Evolutionary conservation across 805 yeast species (phyloP).

Genomic region (Teunomyces kruisii): DNA sequence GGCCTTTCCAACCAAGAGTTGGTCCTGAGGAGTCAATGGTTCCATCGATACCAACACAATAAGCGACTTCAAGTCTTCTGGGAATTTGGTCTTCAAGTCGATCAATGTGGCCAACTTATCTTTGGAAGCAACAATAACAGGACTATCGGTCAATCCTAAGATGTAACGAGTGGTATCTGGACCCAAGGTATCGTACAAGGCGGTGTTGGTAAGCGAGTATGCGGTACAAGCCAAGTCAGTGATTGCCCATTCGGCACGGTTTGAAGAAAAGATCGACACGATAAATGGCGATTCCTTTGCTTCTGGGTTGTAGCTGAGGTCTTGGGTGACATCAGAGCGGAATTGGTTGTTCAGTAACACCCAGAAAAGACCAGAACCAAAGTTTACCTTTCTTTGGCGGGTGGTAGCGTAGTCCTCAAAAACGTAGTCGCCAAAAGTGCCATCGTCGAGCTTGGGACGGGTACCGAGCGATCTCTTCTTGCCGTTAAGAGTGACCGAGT

Average conservation of each 20-base stretch:
- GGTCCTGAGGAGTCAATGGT: conserved; percentile 12
- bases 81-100: conserved; percentile 24
- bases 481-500: conserved; percentile 36
- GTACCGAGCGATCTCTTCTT: conserved; percentile 47
- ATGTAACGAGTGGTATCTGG: conserved; percentile 64
- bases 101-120: conserved; percentile 30
- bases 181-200: conserved; percentile 37
- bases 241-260: conserved; percentile 67
- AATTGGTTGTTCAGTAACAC: conserved; percentile 32
- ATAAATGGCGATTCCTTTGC: conserved; percentile 40
- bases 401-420: conserved; percentile 30
- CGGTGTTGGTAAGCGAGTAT: conserved; percentile 33
- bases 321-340: conserved; percentile 21
- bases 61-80: conserved; percentile 26
- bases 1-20: conserved; percentile 13
- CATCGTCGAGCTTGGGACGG: conserved; percentile 28
- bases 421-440: conserved; percentile 30
- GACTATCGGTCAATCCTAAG: conserved; percentile 58
- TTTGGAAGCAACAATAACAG: conserved; percentile 41
- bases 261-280: conserved; percentile 55
- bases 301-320: conserved; percentile 18
- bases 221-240: conserved; percentile 67
- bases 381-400: conserved; percentile 25
- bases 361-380: conserved; percentile 43
- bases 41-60: conserved; percentile 41